phyloP scores from a whole-genome alignment of 1,139 yeast species.

The Casaregolazyma lundiana region DNA sequence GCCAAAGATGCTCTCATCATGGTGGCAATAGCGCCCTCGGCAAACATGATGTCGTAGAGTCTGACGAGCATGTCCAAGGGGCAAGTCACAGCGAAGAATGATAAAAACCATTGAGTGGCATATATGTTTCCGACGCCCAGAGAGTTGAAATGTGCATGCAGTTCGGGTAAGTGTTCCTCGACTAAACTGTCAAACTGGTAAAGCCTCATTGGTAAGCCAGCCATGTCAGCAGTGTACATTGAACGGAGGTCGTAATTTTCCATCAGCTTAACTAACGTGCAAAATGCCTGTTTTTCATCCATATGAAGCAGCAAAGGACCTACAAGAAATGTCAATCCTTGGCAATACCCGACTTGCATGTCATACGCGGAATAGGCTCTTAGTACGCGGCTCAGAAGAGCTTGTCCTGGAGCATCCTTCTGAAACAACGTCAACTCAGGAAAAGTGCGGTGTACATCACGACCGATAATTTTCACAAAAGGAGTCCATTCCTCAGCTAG shows the following conservation, averaged over 20 bases:
- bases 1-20: slow-evolving; percentile 58
- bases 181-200: slow-evolving; percentile 49
- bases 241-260: slow-evolving; percentile 58
- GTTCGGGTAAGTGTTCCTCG: slow-evolving; percentile 39
- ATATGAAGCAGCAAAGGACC: slow-evolving; percentile 56
- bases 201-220: slow-evolving; percentile 52
- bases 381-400: slow-evolving; percentile 51
- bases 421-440: slow-evolving; percentile 53
- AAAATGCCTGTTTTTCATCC: slow-evolving; percentile 47
- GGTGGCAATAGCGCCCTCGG: slow-evolving; percentile 65
- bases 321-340: slow-evolving; percentile 62
- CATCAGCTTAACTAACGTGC: slow-evolving; percentile 56
- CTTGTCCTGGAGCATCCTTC: slow-evolving; percentile 42
- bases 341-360: slow-evolving; percentile 67
- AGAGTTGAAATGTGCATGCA: slow-evolving; percentile 43
- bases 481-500: slow-evolving; percentile 42
- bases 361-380: slow-evolving; percentile 67
- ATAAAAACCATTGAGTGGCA: slow-evolving; percentile 60
- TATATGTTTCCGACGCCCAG: slow-evolving; percentile 34
- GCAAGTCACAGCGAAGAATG: slow-evolving; percentile 59
- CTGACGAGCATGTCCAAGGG: slow-evolving; percentile 49
- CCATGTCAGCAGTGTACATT: slow-evolving; percentile 55
- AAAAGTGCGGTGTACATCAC: slow-evolving; percentile 61
- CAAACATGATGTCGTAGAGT: slow-evolving; percentile 51
- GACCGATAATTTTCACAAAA: slow-evolving; percentile 50